Evolutionary conservation across 371 early-diverging fungal species (phyloP).

Genomic region (Mucor sp.): DNA sequence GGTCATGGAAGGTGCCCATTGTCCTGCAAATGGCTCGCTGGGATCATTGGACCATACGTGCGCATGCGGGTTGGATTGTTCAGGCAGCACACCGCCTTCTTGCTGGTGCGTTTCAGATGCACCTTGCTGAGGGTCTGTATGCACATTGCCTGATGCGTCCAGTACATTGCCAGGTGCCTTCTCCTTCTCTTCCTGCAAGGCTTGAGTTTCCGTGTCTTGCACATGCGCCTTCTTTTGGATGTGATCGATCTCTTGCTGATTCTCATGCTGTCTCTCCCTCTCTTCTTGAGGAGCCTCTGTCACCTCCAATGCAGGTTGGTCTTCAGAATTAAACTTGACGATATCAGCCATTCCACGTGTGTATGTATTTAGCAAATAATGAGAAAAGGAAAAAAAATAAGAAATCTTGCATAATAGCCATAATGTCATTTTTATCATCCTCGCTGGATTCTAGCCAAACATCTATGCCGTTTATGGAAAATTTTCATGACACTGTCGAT

Average conservation of each 20-base stretch:
- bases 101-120: neutral
- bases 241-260: conserved; percentile 11
- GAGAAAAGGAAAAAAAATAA: neutral
- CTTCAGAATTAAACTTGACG: conserved; percentile 10
- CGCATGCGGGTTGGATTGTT: conserved; percentile 5
- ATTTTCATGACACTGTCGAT: neutral
- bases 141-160: conserved; percentile 19
- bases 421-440: neutral
- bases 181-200: neutral
- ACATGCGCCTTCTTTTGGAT: conserved; percentile 12
- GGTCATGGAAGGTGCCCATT: conserved; percentile 5
- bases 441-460: neutral
- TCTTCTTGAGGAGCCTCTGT: conserved; percentile 9
- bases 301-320: neutral
- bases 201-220: conserved; percentile 1
- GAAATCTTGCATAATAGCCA: neutral
- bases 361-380: neutral
- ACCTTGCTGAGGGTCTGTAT: neutral
- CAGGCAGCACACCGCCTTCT: conserved; percentile 1
- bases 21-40: conserved; percentile 4
- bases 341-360: conserved; percentile 17
- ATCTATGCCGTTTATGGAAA: conserved; percentile 3
- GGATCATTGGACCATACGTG: conserved; percentile 19
- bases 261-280: conserved; percentile 11
- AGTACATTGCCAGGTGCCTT: conserved; percentile 22